These are phyloP conservation scores for Suhomyces choctaworum DNA, from an alignment of 1,139 yeast genomes.

Conservation along the genomic window DNA sequence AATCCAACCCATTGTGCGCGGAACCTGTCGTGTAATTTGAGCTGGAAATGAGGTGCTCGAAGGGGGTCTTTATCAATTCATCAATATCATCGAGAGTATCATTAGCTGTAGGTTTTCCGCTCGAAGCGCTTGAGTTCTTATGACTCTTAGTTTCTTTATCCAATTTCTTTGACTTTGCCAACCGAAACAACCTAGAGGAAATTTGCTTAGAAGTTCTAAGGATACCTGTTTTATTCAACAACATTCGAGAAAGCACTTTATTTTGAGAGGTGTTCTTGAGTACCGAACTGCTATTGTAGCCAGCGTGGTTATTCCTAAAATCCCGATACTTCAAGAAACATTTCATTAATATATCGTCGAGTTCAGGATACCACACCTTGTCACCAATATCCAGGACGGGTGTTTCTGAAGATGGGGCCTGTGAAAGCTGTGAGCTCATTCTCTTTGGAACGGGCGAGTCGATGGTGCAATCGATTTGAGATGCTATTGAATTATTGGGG, in stretches of 20 bases:
- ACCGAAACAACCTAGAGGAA: constrained; percentile 29
- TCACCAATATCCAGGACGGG: constrained; percentile 10
- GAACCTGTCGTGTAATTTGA: constrained; percentile 4
- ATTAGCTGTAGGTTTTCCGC: constrained; percentile 7
- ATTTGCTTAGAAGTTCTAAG: constrained; percentile 44
- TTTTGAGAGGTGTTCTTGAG: constrained; percentile 41
- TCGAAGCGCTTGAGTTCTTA: constrained; percentile 11
- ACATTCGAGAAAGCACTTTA: constrained; percentile 44
- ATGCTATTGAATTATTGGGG: constrained; percentile 41
- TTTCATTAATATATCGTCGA: constrained; percentile 39
- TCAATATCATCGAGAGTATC: constrained; percentile 15
- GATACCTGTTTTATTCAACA: constrained; percentile 39
- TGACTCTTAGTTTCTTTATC: constrained; percentile 17
- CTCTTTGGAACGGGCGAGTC: constrained; percentile 34
- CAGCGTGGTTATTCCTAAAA: constrained; percentile 31
- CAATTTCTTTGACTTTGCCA: constrained; percentile 21
- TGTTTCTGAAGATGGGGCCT: constrained; percentile 4
- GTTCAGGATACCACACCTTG: constrained; percentile 40
- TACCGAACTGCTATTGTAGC: constrained; percentile 22
- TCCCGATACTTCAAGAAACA: constrained; percentile 40
- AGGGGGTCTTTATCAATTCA: constrained; percentile 19
- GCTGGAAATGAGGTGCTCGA: constrained; percentile 12
- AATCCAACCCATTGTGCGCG: constrained; percentile 11
- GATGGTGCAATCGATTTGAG: constrained; percentile 37
- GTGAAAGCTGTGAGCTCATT: constrained; percentile 5